Evolutionary conservation across 2,329 filamentous ascomycete species (phyloP).

Genomic region (Domatiomyces globalis): DNA sequence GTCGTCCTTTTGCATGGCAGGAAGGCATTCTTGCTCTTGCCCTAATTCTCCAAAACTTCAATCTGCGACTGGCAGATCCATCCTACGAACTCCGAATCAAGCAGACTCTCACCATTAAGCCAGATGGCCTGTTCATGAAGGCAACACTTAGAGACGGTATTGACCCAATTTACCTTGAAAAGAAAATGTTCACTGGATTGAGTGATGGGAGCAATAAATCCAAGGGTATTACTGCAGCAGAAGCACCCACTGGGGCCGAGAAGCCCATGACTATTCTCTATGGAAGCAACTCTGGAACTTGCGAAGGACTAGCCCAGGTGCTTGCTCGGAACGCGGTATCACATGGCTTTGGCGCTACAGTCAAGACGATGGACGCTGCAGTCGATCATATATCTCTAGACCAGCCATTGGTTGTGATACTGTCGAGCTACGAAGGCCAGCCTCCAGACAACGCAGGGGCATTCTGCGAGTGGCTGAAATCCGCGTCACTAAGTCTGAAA

Average conservation of each 20-base stretch:
- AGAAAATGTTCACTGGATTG: conserved; percentile 19
- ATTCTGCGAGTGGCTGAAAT: conserved; percentile 54
- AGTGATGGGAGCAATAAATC: conserved; percentile 1
- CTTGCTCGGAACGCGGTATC: conserved; percentile 44
- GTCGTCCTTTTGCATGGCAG: conserved; percentile 60
- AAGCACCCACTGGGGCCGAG: conserved; percentile 2
- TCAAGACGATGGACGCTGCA: conserved; percentile 48
- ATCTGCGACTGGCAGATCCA: conserved; percentile 49
- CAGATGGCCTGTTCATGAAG: conserved; percentile 47
- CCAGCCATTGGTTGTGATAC: conserved; percentile 51
- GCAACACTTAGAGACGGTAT: conserved; percentile 40
- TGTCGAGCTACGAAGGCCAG: conserved; percentile 59
- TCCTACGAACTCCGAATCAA: conserved; percentile 27
- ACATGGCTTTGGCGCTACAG: conserved; percentile 45
- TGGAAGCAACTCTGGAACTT: conserved; percentile 62
- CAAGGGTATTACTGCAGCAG: neutral
- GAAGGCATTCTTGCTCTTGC: conserved; percentile 50
- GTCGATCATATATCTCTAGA: conserved; percentile 46
- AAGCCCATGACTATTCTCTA: conserved; percentile 52
- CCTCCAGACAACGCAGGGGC: conserved; percentile 57
- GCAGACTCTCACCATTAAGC: conserved; percentile 28
- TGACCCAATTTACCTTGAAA: conserved; percentile 31
- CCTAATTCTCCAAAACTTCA: conserved; percentile 56
- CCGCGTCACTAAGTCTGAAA: conserved; percentile 37
- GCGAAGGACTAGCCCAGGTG: conserved; percentile 52